Evolutionary conservation across 225 moss, liverwort and hornwort genomes (phyloP).

Genomic region (Thuidium tamariscinum): DNA sequence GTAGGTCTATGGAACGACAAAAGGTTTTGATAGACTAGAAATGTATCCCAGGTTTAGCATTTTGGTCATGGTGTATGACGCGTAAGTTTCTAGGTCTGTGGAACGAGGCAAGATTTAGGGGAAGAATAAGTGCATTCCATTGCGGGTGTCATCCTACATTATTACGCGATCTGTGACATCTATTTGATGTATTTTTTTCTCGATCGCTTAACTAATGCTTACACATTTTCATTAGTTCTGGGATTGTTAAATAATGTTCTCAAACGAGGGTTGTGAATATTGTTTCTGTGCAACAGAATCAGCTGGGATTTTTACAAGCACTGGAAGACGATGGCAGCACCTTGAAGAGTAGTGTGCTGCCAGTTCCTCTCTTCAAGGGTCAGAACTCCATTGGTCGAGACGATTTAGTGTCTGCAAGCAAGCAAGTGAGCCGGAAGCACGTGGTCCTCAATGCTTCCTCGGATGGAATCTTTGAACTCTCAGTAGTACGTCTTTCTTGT

Average conservation of each 20-base stretch:
- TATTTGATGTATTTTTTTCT: background rate
- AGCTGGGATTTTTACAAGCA: constrained; percentile 28
- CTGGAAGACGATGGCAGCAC: constrained; percentile 29
- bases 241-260: background rate
- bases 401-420: constrained; percentile 50
- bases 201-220: background rate
- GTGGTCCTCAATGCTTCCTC: constrained; percentile 35
- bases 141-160: background rate
- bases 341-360: constrained; percentile 9
- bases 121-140: background rate
- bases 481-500: constrained; percentile 31
- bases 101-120: background rate
- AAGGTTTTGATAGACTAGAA: background rate
- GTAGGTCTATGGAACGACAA: background rate
- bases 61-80: background rate
- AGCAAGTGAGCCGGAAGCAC: constrained; percentile 83
- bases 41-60: background rate
- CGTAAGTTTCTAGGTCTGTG: background rate
- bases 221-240: background rate
- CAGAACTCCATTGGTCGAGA: constrained; percentile 56
- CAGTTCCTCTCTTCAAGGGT: constrained; percentile 41
- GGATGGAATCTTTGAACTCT: constrained; percentile 42
- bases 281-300: constrained; percentile 16
- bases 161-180: background rate
- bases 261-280: background rate